Evolutionary conservation across 2,329 filamentous ascomycete species (phyloP).

Genomic region (Penicillium sp.): DNA sequence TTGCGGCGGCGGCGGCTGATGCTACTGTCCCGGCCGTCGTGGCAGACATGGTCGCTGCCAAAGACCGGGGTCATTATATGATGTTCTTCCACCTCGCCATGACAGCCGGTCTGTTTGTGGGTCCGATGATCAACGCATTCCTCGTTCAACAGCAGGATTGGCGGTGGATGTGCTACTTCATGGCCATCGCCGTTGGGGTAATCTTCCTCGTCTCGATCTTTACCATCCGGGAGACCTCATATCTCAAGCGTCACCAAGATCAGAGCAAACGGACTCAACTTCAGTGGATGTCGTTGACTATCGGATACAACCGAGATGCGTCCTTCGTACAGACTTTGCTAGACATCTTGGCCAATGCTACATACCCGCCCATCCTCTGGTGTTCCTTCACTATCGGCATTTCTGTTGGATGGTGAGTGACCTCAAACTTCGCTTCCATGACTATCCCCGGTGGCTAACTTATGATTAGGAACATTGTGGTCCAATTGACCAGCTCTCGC

Average conservation of each 20-base stretch:
- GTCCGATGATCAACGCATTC: slow-evolving; percentile 38
- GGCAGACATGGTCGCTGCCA: slow-evolving; percentile 40
- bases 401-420: slow-evolving; percentile 29
- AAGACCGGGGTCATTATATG: slow-evolving; percentile 41
- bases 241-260: slow-evolving; percentile 7
- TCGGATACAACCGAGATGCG: slow-evolving; percentile 27
- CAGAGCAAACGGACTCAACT: slow-evolving; percentile 11
- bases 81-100: slow-evolving; percentile 46
- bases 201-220: slow-evolving; percentile 24
- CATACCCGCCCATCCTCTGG: slow-evolving; percentile 33
- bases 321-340: slow-evolving; percentile 28
- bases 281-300: slow-evolving; percentile 28
- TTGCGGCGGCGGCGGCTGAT: slow-evolving; percentile 37
- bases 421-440: background rate
- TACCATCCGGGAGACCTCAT: slow-evolving; percentile 30
- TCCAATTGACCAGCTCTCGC: slow-evolving; percentile 31
- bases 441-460: background rate
- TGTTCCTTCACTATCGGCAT: slow-evolving; percentile 32
- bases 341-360: slow-evolving; percentile 28
- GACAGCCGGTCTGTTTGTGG: slow-evolving; percentile 42
- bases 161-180: slow-evolving; percentile 34
- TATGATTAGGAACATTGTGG: slow-evolving; percentile 32
- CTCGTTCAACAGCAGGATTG: slow-evolving; percentile 27
- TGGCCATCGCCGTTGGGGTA: slow-evolving; percentile 26
- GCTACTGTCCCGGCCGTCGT: slow-evolving; percentile 42